These are phyloP conservation scores for Yarrowia phangngaensis DNA, from an alignment of 805 yeast species.

Conservation along the genomic window DNA sequence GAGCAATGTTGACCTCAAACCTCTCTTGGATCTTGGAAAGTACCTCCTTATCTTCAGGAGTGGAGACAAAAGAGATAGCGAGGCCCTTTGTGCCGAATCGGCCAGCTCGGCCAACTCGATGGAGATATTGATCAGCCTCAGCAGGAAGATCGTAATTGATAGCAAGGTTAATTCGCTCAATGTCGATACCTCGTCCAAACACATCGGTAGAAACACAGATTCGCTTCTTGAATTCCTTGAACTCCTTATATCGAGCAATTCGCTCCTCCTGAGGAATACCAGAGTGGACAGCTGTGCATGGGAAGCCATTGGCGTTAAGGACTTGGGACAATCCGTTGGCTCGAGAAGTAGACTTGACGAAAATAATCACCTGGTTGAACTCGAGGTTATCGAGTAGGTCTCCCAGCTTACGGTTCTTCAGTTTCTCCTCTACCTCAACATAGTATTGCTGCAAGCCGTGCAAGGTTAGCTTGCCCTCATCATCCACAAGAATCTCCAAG, in stretches of 20 bases:
- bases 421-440: constrained; percentile 81
- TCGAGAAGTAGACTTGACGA: constrained; percentile 86
- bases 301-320: constrained; percentile 89
- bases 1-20: constrained; percentile 91
- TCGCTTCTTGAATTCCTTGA: constrained; percentile 97
- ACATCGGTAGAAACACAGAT: constrained; percentile 98
- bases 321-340: constrained; percentile 88
- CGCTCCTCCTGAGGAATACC: constrained; percentile 97
- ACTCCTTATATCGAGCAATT: constrained; percentile 90
- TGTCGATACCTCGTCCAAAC: constrained; percentile 98
- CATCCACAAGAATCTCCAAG: constrained; percentile 94
- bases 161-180: constrained; percentile 96
- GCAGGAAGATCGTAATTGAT: constrained; percentile 94
- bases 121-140: constrained; percentile 97
- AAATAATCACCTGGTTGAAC: constrained; percentile 96
- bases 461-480: constrained; percentile 92
- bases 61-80: constrained; percentile 83
- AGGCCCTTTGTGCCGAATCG: constrained; percentile 99
- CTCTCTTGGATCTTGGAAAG: constrained; percentile 91
- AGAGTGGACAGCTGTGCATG: constrained; percentile 94
- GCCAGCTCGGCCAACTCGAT: constrained; percentile 99
- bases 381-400: constrained; percentile 90
- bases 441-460: constrained; percentile 98
- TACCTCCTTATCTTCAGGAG: constrained; percentile 83
- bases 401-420: constrained; percentile 88